These are phyloP conservation scores for Suhomyces guaymorum DNA, from an alignment of 1,139 yeast species.

Conservation along the genomic window DNA sequence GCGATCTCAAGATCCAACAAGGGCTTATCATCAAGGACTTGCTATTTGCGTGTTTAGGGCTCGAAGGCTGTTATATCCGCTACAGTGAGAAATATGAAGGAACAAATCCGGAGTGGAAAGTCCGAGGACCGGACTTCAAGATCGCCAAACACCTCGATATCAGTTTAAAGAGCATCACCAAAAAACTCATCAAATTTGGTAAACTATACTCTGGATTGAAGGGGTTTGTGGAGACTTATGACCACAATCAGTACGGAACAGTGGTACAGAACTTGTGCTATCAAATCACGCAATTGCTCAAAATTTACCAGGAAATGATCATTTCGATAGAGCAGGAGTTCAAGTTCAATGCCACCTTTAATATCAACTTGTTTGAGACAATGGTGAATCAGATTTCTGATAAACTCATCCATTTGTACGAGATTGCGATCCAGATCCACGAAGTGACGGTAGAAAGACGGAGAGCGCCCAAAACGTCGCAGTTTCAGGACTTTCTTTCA, in stretches of 20 bases:
- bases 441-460: conserved; percentile 32
- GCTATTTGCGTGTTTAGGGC: conserved; percentile 66
- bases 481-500: conserved; percentile 15
- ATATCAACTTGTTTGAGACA: conserved; percentile 37
- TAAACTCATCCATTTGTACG: conserved; percentile 56
- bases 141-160: conserved; percentile 74
- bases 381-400: conserved; percentile 31
- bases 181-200: conserved; percentile 61
- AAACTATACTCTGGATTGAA: conserved; percentile 57
- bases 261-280: conserved; percentile 74
- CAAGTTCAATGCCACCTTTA: conserved; percentile 40
- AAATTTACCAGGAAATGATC: conserved; percentile 49
- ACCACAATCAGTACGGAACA: conserved; percentile 59
- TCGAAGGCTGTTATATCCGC: conserved; percentile 77
- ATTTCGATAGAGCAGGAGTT: conserved; percentile 57
- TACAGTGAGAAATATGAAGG: conserved; percentile 65
- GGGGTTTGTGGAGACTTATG: conserved; percentile 58
- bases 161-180: conserved; percentile 71
- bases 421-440: conserved; percentile 50
- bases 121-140: conserved; percentile 74
- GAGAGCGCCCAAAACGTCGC: conserved; percentile 8
- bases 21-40: conserved; percentile 71
- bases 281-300: conserved; percentile 53
- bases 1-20: conserved; percentile 60
- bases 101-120: conserved; percentile 28